phyloP scores from a whole-genome alignment of 2,329 filamentous ascomycete genomes.

The Fusarium nodosum region DNA sequence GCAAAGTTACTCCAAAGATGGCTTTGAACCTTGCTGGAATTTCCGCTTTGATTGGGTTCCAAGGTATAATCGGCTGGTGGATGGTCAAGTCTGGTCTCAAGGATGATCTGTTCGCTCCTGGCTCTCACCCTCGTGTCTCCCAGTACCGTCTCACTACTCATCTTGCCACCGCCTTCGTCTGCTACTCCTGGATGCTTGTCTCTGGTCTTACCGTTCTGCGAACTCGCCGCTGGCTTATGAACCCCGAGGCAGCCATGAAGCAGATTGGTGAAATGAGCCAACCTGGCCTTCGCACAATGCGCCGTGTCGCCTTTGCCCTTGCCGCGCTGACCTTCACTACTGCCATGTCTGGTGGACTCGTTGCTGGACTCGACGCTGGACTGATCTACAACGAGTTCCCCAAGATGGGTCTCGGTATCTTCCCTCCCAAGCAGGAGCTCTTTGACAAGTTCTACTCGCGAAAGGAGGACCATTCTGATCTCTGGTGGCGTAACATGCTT shows the following conservation, averaged over 20 bases:
- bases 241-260: slow-evolving; percentile 73
- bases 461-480: slow-evolving; percentile 80
- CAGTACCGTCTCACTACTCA: slow-evolving; percentile 95
- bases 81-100: slow-evolving; percentile 98
- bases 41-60: slow-evolving; percentile 89
- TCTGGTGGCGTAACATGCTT: slow-evolving; percentile 97
- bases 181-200: slow-evolving; percentile 94
- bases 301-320: slow-evolving; percentile 77
- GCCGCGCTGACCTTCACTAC: slow-evolving; percentile 86
- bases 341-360: slow-evolving; percentile 92
- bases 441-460: slow-evolving; percentile 89
- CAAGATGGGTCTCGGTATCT: slow-evolving; percentile 87
- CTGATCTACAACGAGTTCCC: slow-evolving; percentile 99
- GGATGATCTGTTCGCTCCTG: slow-evolving; percentile 93
- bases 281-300: slow-evolving; percentile 79
- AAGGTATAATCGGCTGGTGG: slow-evolving; percentile 98
- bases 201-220: slow-evolving; percentile 88
- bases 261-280: slow-evolving; percentile 72
- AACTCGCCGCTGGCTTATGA: slow-evolving; percentile 76
- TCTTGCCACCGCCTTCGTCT: slow-evolving; percentile 89
- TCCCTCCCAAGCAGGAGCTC: slow-evolving; percentile 85
- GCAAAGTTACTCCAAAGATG: slow-evolving; percentile 83
- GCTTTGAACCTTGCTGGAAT: slow-evolving; percentile 84
- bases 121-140: slow-evolving; percentile 89
- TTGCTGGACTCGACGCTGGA: slow-evolving; percentile 94